Percentiles rank a stretch among this genome's conserved stretches.
Evolutionary conservation across 352 stramenopile species (phyloP).

Genomic region (Blastocystis sp.): DNA sequence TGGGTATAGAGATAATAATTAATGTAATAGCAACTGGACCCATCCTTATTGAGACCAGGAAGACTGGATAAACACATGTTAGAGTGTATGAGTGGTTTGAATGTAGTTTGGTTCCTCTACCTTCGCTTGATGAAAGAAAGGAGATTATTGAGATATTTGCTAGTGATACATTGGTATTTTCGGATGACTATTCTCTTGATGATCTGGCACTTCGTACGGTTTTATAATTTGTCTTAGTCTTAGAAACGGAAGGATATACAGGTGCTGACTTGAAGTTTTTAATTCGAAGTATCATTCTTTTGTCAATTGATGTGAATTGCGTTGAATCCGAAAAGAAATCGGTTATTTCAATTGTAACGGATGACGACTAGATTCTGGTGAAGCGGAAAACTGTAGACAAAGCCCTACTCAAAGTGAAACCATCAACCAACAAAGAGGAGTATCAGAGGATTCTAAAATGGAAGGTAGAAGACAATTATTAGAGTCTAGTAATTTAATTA

Average conservation of each 20-base stretch:
- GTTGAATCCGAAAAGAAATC: not conserved
- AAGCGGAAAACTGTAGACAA: not conserved
- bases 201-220: not conserved
- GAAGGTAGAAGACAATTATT: constrained; percentile 6
- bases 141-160: constrained; percentile 44
- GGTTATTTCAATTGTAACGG: not conserved
- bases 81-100: not conserved
- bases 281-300: constrained; percentile 15
- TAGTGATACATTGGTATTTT: not conserved
- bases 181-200: not conserved
- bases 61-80: constrained; percentile 26
- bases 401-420: not conserved
- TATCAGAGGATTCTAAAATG: constrained; percentile 21
- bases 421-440: not conserved
- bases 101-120: not conserved
- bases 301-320: not conserved
- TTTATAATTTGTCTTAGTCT: not conserved
- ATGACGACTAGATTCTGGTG: not conserved
- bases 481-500: not conserved
- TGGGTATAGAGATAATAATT: not conserved
- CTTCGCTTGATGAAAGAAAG: not conserved
- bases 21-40: constrained; percentile 24
- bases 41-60: constrained; percentile 4
- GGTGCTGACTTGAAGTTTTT: constrained; percentile 48
- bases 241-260: constrained; percentile 47